Evolutionary conservation across 106 monocot species (phyloP), one percentile per base, ranked within the genome.

Genomic region (Phalaenopsis equestris): DNA sequence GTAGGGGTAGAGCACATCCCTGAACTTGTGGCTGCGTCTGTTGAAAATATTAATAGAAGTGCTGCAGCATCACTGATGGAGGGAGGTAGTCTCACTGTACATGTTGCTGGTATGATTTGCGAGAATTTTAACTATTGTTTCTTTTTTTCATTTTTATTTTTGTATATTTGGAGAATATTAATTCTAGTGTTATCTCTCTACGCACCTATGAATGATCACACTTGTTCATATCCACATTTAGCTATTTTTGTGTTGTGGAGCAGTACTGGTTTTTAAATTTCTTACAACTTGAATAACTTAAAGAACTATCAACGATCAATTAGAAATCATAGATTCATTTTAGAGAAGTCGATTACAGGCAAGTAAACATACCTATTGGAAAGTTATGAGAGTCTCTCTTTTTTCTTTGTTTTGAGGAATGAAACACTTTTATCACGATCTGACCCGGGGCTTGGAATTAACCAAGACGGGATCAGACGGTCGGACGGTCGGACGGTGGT

Each of bases 1-100:
- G 83, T 92, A 9, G 95, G 95, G 19, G 84, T 95, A 23, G 95
- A 95, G 68, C 95, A 95, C 78, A 92, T 95, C 72, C 92, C 92
- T 74, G 90, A 95, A 65, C 80, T 92, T n/a, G 87, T 87, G 72
- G 79, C 86, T 78, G 72, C 83, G 75, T 95, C 95, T 23, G 81
- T 90, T 80, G 86, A 90, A 55, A 95, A 90, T 83, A 80, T 95
- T 49, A 88, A 90, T 75, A 90, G 73, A 86, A 92, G 92, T 89
- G 95, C 87, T 39, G 92, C 92, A 72, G 83, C 87, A 47, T 73
- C 79, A 30, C 81, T 90, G 46, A 47, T 95, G 78, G 80, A 84
- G n/a, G 85, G 81, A 24, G 90, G 90, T 55, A 87, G 88, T 49
- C 89, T 95, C 46, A 84, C 89, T 58, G 5, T 95, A 11, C 92